phyloP scores from a whole-genome alignment of 2,329 filamentous ascomycete genomes.

The Pseudocercospora cruenta region DNA sequence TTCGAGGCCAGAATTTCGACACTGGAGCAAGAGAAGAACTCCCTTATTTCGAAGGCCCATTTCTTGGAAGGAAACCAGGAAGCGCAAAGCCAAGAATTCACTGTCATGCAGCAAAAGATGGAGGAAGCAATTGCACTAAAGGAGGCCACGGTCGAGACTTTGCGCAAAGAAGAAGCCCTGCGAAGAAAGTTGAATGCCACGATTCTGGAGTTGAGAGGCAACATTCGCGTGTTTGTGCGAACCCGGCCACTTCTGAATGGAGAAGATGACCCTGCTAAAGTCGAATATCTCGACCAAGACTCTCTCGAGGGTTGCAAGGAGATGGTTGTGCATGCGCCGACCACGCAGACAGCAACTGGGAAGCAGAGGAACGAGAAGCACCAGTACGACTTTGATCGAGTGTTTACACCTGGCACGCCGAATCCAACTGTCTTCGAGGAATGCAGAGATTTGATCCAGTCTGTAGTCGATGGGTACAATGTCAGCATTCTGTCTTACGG shows the following conservation, averaged over 20 bases:
- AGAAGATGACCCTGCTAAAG: constrained; percentile 67
- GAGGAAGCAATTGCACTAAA: constrained; percentile 74
- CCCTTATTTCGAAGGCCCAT: constrained; percentile 78
- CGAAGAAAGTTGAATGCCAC: constrained; percentile 94
- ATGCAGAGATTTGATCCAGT: constrained; percentile 95
- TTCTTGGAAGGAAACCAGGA: constrained; percentile 90
- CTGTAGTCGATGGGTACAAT: constrained; percentile 94
- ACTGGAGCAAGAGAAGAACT: constrained; percentile 74
- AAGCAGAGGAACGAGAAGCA: constrained; percentile 77
- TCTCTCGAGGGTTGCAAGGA: constrained; percentile 80
- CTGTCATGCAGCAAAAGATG: constrained; percentile 77
- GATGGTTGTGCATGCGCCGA: constrained; percentile 79
- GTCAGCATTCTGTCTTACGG: constrained; percentile 99
- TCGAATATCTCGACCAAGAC: constrained; percentile 72
- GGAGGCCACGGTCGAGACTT: constrained; percentile 73
- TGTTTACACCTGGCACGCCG: constrained; percentile 76
- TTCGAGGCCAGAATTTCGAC: constrained; percentile 58
- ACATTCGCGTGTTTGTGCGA: constrained; percentile 97
- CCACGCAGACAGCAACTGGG: constrained; percentile 80
- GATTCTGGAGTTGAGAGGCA: constrained; percentile 95
- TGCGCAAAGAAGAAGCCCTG: constrained; percentile 88
- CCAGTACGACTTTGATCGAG: constrained; percentile 88
- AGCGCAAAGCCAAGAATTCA: constrained; percentile 83
- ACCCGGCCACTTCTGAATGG: constrained; percentile 76
- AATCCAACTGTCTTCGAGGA: constrained; percentile 93